Evolutionary conservation across 2,329 filamentous ascomycete genomes (phyloP), one percentile per base, ranked within the genome.

Genomic region (Pseudogymnoascus sp.): DNA sequence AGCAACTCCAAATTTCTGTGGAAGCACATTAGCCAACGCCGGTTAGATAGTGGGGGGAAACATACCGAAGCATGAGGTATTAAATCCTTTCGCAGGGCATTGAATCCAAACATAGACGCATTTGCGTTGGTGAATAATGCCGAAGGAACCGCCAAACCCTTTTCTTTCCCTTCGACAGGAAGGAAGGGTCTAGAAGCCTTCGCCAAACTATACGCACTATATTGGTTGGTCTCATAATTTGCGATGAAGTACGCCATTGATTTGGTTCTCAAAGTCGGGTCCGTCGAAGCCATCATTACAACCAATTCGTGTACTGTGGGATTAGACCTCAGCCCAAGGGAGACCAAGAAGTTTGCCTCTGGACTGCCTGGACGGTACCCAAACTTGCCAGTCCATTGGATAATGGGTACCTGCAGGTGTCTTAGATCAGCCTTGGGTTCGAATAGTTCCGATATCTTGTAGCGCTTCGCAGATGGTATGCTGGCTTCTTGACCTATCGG

Each of bases 41-140:
- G n/a, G 38, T 59, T 37, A 14, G 14, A 63, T 62, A 37, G 45
- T 23, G 31, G 11, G 49, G 40, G 14, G 6, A 35, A 62, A 69
- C 78, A 71, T 73, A 80, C 78, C 66, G 74, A 80, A 14, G 92
- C 90, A 77, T 97, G 91, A 9, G 83, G 77, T 64, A 90, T 87
- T n/a, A 97, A 80, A 66, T 95, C 90, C 58, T 78, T 82, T 65
- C 85, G 83, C 35, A 99, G 77, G 16, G 96, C 88, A 25, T 87
- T 81, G 70, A 96, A 97, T 0, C 90, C 91, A 61, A 99, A 81
- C 4, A 96, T 80, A 0, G 88, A 81, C 21, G 90, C 90, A 43
- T 83, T 83, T 40, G 88, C 84, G 68, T 97, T 93, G 0, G 87
- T 91, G 71, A 91, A 99, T 71, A 93, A 97, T 63, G 87, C 83